Evolutionary conservation across 2,329 filamentous ascomycete genomes (phyloP), one percentile per base, ranked within the genome.

Genomic region (Fusarium liriodendri): DNA sequence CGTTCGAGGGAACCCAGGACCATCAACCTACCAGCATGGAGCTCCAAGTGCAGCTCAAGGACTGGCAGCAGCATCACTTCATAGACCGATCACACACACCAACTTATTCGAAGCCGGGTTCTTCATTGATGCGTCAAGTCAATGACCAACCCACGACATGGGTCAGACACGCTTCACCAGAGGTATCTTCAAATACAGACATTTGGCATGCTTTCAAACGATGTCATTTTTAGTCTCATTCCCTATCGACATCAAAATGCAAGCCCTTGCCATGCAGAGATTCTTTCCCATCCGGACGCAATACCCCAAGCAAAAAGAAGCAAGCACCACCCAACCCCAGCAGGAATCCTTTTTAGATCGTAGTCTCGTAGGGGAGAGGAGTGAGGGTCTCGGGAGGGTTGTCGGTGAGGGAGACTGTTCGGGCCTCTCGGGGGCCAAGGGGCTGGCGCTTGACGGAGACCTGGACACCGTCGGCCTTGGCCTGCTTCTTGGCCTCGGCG

Each of bases 291-390:
- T 82, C 83, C 82, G 78, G 81, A 82, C 81, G 78, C 79, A 84
- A 82, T 81, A 84, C 82, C 82, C 79, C 82, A 83, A 83, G 79
- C 80, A 83, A 83, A 81, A 82, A 81, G 75, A 83, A 82, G 77
- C 77, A 80, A 82, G 78, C 78, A 76, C 80, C 80, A 78, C 78
- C 78, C 73, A 71, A 72, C 68, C 72, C 76, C 64, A 70, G 72
- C 66, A 70, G 68, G 68, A 72, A 77, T 75, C 73, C 80, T 75
- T 75, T 83, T 91, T 97, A 99, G 87, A 99, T 98, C 84, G 94
- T 96, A 82, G 97, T 99, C 91, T 98, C 97, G 92, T 98, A 99
- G 83, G 97, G 88, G 81, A 98, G 90, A 80, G 96, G 95, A 75
- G 92, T 91, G 82, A 98, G 91, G 80, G 94, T 98, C 92, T 98